A percentile compares a stretch with the other conserved stretches of the same genome.
phyloP scores from a whole-genome alignment of 305 asterid species.

The Fraxinus sp. region DNA sequence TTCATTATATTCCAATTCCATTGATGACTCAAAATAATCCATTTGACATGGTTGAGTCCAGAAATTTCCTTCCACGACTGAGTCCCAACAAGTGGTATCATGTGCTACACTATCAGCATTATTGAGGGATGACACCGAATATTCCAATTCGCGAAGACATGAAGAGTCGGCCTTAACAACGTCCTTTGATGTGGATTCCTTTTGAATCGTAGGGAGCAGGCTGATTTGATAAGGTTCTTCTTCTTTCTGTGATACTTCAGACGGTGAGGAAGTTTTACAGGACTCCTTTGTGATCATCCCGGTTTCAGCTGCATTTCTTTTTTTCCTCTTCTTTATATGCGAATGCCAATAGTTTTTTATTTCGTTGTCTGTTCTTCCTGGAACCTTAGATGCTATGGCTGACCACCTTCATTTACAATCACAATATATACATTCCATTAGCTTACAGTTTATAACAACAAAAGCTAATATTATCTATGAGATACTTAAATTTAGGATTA shows the following conservation, averaged over 20 bases:
- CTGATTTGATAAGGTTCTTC: not conserved
- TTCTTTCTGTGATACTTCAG: not conserved
- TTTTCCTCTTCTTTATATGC: not conserved
- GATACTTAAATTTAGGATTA: not conserved
- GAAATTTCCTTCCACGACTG: not conserved
- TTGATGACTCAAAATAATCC: not conserved
- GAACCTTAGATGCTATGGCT: not conserved
- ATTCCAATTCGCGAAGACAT: not conserved
- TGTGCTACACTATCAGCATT: not conserved
- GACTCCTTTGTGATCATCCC: not conserved
- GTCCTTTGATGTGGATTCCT: not conserved
- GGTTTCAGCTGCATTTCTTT: not conserved
- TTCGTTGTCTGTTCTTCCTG: not conserved
- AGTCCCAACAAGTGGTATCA: not conserved
- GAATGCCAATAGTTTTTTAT: not conserved
- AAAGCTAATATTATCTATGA: not conserved
- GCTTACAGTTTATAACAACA: constrained; percentile 18
- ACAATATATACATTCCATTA: not conserved
- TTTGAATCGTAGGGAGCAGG: not conserved
- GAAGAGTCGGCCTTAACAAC: not conserved
- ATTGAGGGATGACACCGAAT: not conserved
- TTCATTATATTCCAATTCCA: not conserved
- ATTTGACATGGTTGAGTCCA: not conserved
- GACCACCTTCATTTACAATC: not conserved
- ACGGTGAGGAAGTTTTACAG: not conserved